These are phyloP conservation scores for Aspergillus leporis DNA, from an alignment of 495 filamentous ascomycete species.

Conservation along the genomic window DNA sequence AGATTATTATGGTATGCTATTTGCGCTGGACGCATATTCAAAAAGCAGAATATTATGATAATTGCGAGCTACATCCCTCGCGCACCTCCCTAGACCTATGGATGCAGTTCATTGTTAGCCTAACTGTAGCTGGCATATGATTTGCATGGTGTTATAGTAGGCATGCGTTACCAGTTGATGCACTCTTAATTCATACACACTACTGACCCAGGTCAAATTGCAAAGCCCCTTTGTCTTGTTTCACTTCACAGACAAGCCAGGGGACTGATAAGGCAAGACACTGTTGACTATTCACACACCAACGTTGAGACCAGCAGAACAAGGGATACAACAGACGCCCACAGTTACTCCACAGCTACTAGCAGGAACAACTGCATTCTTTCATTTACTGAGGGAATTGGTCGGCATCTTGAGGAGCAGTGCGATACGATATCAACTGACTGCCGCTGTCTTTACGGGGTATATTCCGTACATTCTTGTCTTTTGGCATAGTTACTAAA, in stretches of 20 bases:
- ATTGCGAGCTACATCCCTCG: neutral
- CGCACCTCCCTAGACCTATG: neutral
- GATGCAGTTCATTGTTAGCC: neutral
- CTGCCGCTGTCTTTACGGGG: neutral
- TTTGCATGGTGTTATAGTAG: neutral
- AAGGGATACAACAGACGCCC: conserved; percentile 18
- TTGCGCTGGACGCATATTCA: neutral
- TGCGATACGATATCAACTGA: neutral
- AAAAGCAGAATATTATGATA: neutral
- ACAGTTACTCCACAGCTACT: conserved; percentile 11
- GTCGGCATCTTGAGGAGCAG: neutral
- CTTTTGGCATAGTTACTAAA: neutral
- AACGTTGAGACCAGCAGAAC: conserved; percentile 8
- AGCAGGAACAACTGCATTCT: neutral
- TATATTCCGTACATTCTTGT: neutral
- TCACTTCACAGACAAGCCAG: neutral
- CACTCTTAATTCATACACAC: neutral
- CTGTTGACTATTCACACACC: neutral
- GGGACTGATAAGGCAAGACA: conserved; percentile 6
- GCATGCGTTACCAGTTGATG: neutral
- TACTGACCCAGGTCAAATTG: neutral
- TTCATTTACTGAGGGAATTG: neutral
- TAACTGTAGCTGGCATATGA: neutral
- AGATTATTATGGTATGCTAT: neutral
- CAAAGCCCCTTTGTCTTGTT: neutral